Evolutionary conservation across 2,329 filamentous ascomycete species (phyloP), one percentile per base, ranked within the genome.

Genomic region (Diaporthe sp.): DNA sequence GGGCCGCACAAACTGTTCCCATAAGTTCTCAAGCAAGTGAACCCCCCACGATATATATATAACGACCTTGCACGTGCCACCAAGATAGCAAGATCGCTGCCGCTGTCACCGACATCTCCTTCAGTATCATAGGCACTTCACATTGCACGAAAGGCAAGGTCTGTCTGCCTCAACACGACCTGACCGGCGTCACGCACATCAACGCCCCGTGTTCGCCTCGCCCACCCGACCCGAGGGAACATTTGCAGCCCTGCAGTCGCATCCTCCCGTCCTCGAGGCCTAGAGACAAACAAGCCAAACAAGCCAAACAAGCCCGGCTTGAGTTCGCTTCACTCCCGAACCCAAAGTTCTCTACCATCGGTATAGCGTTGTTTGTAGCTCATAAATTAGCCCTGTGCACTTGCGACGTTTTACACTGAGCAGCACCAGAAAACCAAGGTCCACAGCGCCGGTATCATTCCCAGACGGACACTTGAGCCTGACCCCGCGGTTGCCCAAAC

Each of bases 241-340:
- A n/a, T 32, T n/a, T 56, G 39, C 63, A 73, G 65, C 73, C 73
- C 65, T 66, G 53, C 50, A 65, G 39, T 3, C 27, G 55, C 59
- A 37, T 8, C 53, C 44, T 74, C 53, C 69, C 51, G 35, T 32
- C 37, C 17, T 58, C 65, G 70, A 42, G 50, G 32, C 70, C 37
- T 58, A 37, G 50, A 25, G 19, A 72, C 73, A 75, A 75, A 72
- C 63, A n/a, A n/a, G n/a, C n/a, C n/a, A n/a, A n/a, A n/a, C n/a
- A 70, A 42, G 27, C n/a, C n/a, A n/a, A n/a, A n/a, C n/a, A n/a
- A n/a, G n/a, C 55, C 15, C 47, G 37, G 55, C n/a, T 30, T 17
- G n/a, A 70, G 59, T 30, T 51, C 47, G 50, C 65, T 35, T 30
- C 35, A 39, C 65, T 61, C 37, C n/a, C 32, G 6, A 8, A 10